Conservation (phyloP, 441 rosid genomes). For the Theobroma grandiflorum region DNA sequence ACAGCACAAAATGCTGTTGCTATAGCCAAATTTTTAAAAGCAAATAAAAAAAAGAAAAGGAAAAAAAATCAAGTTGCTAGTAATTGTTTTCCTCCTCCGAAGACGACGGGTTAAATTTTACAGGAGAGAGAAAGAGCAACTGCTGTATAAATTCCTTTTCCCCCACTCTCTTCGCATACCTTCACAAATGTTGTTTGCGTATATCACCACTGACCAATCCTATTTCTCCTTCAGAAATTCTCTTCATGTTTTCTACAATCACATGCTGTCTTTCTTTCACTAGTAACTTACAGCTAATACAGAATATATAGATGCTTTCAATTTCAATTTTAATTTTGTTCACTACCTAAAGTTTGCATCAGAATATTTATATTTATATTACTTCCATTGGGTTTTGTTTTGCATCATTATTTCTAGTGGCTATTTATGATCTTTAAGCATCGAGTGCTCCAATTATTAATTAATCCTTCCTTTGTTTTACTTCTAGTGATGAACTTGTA, state of each 20-base stretch:
- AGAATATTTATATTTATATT: too few species aligned
- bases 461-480: too few species aligned
- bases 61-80: background rate
- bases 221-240: background rate
- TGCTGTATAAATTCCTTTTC: conserved; percentile 33
- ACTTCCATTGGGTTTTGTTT: too few species aligned
- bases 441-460: too few species aligned
- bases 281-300: conserved; percentile 24
- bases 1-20: background rate
- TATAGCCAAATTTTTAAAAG: background rate
- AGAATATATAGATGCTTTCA: conserved; percentile 20
- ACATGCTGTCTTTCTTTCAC: background rate
- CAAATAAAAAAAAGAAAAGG: background rate
- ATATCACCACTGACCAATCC: background rate
- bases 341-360: too few species aligned
- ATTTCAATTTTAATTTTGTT: background rate
- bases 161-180: conserved; percentile 38
- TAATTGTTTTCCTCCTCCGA: conserved; percentile 34
- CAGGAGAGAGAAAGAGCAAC: conserved; percentile 18
- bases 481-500: too few species aligned
- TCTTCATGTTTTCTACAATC: background rate
- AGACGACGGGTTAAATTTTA: conserved; percentile 40
- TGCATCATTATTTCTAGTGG: too few species aligned
- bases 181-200: background rate
- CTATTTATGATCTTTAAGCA: too few species aligned